These are phyloP conservation scores for Chalciporus sphaerocephalus DNA, from an alignment of 768 basidiomycete species.

Conservation along the genomic window DNA sequence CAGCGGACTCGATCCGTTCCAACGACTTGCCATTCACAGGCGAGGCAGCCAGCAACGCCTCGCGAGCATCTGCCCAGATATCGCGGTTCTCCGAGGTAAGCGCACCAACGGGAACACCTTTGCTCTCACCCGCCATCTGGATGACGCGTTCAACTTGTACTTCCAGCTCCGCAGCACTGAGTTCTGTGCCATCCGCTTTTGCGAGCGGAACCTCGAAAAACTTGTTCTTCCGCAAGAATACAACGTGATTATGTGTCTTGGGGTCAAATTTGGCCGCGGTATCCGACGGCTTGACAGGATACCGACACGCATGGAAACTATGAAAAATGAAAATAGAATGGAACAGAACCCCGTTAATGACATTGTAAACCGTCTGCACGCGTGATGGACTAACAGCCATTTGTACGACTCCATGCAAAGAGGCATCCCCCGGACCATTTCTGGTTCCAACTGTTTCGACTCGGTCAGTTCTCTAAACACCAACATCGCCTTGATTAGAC, in stretches of 20 bases:
- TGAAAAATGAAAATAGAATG: background rate
- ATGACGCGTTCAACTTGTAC: slow-evolving; percentile 72
- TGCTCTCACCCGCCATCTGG: slow-evolving; percentile 48
- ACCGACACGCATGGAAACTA: slow-evolving; percentile 90
- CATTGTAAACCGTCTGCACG: background rate
- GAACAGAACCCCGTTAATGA: slow-evolving; percentile 5
- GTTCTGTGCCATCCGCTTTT: slow-evolving; percentile 58
- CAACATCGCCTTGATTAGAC: slow-evolving; percentile 78
- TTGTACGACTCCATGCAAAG: slow-evolving; percentile 93
- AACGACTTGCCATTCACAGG: slow-evolving; percentile 63
- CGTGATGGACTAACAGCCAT: slow-evolving; percentile 59
- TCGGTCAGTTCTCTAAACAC: slow-evolving; percentile 83
- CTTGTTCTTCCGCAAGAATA: slow-evolving; percentile 87
- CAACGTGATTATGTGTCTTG: slow-evolving; percentile 74
- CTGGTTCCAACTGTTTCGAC: slow-evolving; percentile 78
- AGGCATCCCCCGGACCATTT: slow-evolving; percentile 72
- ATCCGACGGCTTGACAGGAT: slow-evolving; percentile 80
- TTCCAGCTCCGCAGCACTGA: slow-evolving; percentile 81
- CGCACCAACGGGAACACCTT: slow-evolving; percentile 61
- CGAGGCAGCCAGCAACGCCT: slow-evolving; percentile 59
- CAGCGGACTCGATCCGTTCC: slow-evolving; percentile 82
- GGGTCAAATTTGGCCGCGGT: slow-evolving; percentile 79
- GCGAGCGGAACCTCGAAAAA: slow-evolving; percentile 81
- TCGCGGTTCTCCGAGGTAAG: slow-evolving; percentile 89
- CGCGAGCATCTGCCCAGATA: slow-evolving; percentile 76